phyloP scores from a whole-genome alignment of 2,329 filamentous ascomycete species.

The Claviceps paspali region DNA sequence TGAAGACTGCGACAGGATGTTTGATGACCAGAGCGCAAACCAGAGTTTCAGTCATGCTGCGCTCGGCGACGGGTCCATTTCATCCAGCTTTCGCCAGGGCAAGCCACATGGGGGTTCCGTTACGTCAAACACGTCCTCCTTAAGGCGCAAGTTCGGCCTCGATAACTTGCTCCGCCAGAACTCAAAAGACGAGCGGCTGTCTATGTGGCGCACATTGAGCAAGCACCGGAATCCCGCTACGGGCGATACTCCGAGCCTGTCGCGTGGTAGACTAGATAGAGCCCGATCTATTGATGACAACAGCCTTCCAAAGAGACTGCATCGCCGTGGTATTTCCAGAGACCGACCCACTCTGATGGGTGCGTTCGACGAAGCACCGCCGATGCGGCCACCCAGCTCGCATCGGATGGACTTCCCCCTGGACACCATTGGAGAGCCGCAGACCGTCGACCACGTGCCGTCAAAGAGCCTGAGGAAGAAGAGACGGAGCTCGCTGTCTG shows the following conservation, averaged over 20 bases:
- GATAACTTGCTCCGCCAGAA: slow-evolving; percentile 62
- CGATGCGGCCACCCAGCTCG: slow-evolving; percentile 39
- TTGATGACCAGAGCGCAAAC: slow-evolving; percentile 43
- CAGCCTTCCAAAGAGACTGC: slow-evolving; percentile 25
- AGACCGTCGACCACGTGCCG: slow-evolving; percentile 21
- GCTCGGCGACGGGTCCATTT: slow-evolving; percentile 42
- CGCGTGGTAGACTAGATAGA: slow-evolving; percentile 50
- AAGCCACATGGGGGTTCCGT: slow-evolving; percentile 59
- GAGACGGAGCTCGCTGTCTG: slow-evolving; percentile 79
- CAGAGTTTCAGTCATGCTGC: slow-evolving; percentile 19
- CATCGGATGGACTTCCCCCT: slow-evolving; percentile 39
- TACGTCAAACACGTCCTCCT: slow-evolving; percentile 72
- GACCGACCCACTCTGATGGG: slow-evolving; percentile 46
- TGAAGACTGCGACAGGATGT: slow-evolving; percentile 79
- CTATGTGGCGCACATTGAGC: slow-evolving; percentile 77
- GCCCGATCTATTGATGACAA: slow-evolving; percentile 64
- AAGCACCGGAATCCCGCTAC: slow-evolving; percentile 53
- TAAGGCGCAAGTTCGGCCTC: slow-evolving; percentile 72
- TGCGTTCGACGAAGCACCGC: slow-evolving; percentile 42
- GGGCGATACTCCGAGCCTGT: slow-evolving; percentile 47
- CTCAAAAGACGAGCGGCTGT: slow-evolving; percentile 61
- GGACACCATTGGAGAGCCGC: slow-evolving; percentile 45
- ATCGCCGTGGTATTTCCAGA: slow-evolving; percentile 36
- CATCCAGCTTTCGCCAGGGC: slow-evolving; percentile 35
- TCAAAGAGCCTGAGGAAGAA: slow-evolving; percentile 49